phyloP scores from a whole-genome alignment of 2,329 filamentous ascomycete species.

The Calonectria pteridis region DNA sequence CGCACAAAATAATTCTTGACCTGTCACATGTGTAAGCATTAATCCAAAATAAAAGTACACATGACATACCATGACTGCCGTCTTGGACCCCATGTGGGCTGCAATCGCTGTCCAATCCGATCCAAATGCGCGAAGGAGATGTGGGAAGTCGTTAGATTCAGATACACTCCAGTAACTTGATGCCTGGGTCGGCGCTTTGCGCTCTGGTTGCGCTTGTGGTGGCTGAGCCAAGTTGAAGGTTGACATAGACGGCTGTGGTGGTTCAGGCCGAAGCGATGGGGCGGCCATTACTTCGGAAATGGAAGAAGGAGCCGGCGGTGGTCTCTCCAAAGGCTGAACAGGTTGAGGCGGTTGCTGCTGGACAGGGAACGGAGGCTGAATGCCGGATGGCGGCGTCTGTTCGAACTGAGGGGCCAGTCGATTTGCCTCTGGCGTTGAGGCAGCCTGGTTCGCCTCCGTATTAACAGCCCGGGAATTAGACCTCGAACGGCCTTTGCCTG shows the following conservation, averaged over 20 bases:
- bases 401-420: slow-evolving; percentile 61
- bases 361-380: slow-evolving; percentile 57
- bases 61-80: slow-evolving; percentile 81
- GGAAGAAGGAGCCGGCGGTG: slow-evolving; percentile 51
- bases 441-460: slow-evolving; percentile 56
- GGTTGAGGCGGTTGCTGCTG: slow-evolving; percentile 46
- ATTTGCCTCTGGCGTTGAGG: slow-evolving; percentile 54
- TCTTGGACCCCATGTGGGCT: slow-evolving; percentile 85
- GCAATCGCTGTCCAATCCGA: slow-evolving; percentile 84
- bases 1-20: slow-evolving; percentile 78
- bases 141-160: slow-evolving; percentile 82
- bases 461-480: slow-evolving; percentile 66
- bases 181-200: slow-evolving; percentile 68
- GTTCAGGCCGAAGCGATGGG: slow-evolving; percentile 68
- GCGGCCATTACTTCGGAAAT: slow-evolving; percentile 69
- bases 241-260: slow-evolving; percentile 60
- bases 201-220: slow-evolving; percentile 61
- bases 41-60: not conserved
- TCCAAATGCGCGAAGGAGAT: slow-evolving; percentile 79
- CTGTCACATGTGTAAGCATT: slow-evolving; percentile 51
- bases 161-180: slow-evolving; percentile 92
- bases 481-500: slow-evolving; percentile 63
- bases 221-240: slow-evolving; percentile 64
- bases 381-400: slow-evolving; percentile 52
- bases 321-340: slow-evolving; percentile 50